These are phyloP conservation scores for Malus asiatica DNA, from an alignment of 306 rosid species.

Conservation along the genomic window DNA sequence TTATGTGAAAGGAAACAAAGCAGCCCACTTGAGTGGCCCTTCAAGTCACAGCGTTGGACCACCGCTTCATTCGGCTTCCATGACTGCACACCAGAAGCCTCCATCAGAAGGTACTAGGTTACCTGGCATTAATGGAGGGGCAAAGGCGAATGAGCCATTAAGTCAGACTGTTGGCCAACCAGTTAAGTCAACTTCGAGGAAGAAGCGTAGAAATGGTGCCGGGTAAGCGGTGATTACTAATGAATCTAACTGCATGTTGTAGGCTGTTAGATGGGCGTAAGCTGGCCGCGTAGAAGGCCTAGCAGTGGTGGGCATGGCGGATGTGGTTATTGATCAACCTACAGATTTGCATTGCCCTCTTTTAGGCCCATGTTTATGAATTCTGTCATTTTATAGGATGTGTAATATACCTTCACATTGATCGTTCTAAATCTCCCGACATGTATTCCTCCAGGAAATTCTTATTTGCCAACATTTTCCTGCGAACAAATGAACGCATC, in stretches of 20 bases:
- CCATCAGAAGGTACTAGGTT: background rate
- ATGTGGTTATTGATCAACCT: background rate
- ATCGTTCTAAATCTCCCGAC: background rate
- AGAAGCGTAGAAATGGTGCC: background rate
- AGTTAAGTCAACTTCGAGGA: background rate
- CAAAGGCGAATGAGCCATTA: background rate
- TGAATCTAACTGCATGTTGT: background rate
- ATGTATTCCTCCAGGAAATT: background rate
- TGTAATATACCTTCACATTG: background rate
- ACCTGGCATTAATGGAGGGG: background rate
- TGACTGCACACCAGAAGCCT: background rate
- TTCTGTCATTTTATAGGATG: background rate
- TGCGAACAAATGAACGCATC: background rate
- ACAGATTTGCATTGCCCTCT: background rate
- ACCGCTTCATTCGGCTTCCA: conserved; percentile 2
- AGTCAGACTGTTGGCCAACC: too few relatives aligned
- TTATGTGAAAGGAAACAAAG: background rate
- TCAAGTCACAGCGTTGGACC: background rate
- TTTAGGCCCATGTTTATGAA: background rate
- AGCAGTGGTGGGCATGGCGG: background rate
- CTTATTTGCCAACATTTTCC: background rate
- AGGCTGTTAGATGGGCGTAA: background rate
- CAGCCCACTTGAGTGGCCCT: conserved; percentile 4
- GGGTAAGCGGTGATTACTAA: background rate
- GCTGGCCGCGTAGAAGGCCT: background rate